Percentiles rank a stretch among this genome's conserved stretches.
Conservation (phyloP, 2,329 filamentous ascomycete species). For the Alternaria gansuensis region DNA sequence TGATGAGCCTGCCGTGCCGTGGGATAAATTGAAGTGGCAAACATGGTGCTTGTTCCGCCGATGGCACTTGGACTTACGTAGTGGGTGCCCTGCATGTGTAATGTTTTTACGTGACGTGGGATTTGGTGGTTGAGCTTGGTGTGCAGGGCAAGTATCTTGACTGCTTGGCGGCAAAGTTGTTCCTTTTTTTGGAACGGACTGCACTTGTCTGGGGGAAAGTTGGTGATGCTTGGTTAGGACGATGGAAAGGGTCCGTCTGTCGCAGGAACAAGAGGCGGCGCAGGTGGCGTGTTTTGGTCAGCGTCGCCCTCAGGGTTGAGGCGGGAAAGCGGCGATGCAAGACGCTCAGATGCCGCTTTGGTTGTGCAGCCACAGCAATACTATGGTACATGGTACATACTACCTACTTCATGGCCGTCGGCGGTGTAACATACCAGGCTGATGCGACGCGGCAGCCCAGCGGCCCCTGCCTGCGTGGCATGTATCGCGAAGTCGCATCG, state of each 20-base stretch:
- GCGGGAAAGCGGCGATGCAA: slow-evolving; percentile 17
- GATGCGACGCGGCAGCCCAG: slow-evolving; percentile 14
- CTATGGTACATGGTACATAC: background rate
- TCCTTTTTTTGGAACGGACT: background rate
- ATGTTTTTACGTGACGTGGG: slow-evolving; percentile 47
- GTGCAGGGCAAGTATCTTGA: background rate
- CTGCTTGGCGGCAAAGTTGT: background rate
- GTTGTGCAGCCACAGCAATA: slow-evolving; percentile 20
- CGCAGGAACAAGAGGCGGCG: slow-evolving; percentile 2
- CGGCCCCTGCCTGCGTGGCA: slow-evolving; percentile 29
- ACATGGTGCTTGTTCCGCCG: slow-evolving; percentile 27
- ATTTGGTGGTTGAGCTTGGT: slow-evolving; percentile 19
- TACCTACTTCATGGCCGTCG: slow-evolving; percentile 26
- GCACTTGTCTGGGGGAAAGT: background rate
- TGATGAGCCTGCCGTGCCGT: slow-evolving; percentile 39
- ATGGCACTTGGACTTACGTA: slow-evolving; percentile 9
- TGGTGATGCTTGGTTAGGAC: background rate
- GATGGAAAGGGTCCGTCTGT: background rate
- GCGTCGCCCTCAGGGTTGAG: slow-evolving; percentile 35
- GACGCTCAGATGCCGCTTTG: slow-evolving; percentile 14
- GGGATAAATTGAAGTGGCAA: slow-evolving; percentile 26
- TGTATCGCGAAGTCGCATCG: slow-evolving; percentile 25
- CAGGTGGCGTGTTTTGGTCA: slow-evolving; percentile 18
- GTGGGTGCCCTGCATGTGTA: slow-evolving; percentile 28
- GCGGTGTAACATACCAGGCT: slow-evolving; percentile 18